phyloP scores from a whole-genome alignment of 768 basidiomycete species.

The Favolaschia claudopus region DNA sequence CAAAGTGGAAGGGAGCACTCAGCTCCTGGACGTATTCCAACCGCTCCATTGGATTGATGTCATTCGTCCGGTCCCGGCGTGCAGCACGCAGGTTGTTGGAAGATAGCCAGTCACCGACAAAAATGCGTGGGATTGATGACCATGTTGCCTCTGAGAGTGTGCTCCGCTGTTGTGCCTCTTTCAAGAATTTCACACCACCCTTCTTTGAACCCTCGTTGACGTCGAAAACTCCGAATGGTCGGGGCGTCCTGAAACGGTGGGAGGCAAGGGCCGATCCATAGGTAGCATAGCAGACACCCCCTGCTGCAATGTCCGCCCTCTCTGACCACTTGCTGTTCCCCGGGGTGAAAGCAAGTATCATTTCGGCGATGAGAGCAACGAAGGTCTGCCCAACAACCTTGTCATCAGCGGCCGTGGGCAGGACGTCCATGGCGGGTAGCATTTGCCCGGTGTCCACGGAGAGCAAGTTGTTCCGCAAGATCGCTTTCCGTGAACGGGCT shows the following conservation, averaged over 20 bases:
- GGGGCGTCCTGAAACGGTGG: too few relatives aligned
- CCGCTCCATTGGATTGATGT: constrained; percentile 18
- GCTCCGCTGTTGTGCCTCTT: constrained; percentile 15
- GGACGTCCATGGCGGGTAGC: constrained; percentile 24
- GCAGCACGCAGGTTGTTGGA: constrained; percentile 17
- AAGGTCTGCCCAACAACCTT: constrained; percentile 13
- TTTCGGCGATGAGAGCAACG: constrained; percentile 5
- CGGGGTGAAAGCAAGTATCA: constrained; percentile 21
- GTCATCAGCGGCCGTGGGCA: constrained; percentile 23
- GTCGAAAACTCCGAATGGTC: constrained; percentile 26
- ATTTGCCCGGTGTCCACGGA: too few relatives aligned
- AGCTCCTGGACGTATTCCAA: constrained; percentile 18
- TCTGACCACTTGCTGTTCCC: constrained; percentile 14
- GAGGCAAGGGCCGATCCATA: too few relatives aligned
- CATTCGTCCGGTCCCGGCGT: constrained; percentile 16
- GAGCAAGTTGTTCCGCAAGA: too few relatives aligned
- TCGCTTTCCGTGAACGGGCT: constrained; percentile 11
- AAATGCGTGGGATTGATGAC: constrained; percentile 13
- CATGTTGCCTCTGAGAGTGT: constrained; percentile 19
- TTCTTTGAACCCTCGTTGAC: constrained; percentile 31
- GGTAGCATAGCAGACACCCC: too few relatives aligned
- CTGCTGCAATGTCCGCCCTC: constrained; percentile 8
- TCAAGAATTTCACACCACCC: constrained; percentile 22
- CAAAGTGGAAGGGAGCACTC: constrained; percentile 25
- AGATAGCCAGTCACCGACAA: constrained; percentile 28